phyloP scores from a whole-genome alignment of 352 stramenopile genomes.

The Phytophthora quininea region DNA sequence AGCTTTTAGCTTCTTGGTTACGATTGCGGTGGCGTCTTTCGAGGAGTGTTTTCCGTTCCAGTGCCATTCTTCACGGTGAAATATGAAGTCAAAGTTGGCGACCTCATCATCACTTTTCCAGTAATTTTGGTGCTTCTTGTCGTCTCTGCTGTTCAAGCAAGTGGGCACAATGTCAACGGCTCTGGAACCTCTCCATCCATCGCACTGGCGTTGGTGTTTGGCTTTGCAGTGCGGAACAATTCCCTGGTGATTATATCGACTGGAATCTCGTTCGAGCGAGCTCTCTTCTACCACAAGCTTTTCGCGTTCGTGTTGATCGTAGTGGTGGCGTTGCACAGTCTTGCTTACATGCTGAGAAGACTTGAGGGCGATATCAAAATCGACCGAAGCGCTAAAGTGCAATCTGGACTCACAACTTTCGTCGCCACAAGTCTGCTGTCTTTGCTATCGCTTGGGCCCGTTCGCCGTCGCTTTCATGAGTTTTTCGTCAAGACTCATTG shows the following conservation, averaged over 20 bases:
- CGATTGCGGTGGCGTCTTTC: constrained; percentile 29
- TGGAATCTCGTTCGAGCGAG: constrained; percentile 50
- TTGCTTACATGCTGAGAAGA: constrained; percentile 35
- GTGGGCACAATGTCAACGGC: constrained; percentile 15
- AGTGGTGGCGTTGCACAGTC: constrained; percentile 35
- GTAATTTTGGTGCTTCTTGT: constrained; percentile 14
- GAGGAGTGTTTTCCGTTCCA: constrained; percentile 20
- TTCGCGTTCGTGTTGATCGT: constrained; percentile 41
- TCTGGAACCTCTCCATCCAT: constrained; percentile 30
- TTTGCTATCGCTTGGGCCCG: constrained; percentile 31
- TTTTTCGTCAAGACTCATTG: constrained; percentile 54
- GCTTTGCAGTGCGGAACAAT: constrained; percentile 50
- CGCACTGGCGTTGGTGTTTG: constrained; percentile 39
- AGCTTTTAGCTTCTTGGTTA: constrained; percentile 15
- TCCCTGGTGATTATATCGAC: constrained; percentile 37
- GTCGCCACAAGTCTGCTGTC: constrained; percentile 32
- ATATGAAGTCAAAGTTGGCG: constrained; percentile 39
- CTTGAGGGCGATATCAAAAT: not conserved
- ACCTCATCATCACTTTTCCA: constrained; percentile 36
- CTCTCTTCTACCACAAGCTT: constrained; percentile 54
- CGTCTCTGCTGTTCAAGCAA: constrained; percentile 9
- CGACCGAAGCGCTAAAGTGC: constrained; percentile 1
- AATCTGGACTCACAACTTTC: constrained; percentile 32
- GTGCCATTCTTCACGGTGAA: constrained; percentile 31
- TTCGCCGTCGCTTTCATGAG: constrained; percentile 50